Conservation (phyloP, 306 rosid genomes). For the Pachyrhizus erosus region DNA sequence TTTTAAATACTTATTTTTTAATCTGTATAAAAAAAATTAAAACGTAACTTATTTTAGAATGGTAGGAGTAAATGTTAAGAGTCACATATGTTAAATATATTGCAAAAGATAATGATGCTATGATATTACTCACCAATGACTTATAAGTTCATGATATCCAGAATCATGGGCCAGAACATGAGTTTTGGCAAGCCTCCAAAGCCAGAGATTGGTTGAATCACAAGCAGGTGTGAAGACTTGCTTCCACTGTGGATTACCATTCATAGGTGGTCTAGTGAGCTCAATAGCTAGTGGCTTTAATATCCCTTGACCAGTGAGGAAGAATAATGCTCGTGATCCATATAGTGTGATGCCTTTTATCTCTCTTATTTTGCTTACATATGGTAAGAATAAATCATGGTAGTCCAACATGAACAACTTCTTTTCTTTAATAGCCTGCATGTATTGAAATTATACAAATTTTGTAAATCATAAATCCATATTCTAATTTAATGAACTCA, state of each 20-base stretch:
- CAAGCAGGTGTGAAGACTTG: slow-evolving; percentile 37
- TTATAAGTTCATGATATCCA: slow-evolving; percentile 19
- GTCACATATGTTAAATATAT: too few relatives aligned
- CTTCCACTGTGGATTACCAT: slow-evolving; percentile 47
- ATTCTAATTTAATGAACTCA: neutral
- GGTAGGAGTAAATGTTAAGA: too few relatives aligned
- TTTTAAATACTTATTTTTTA: too few relatives aligned
- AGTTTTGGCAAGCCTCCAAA: slow-evolving; percentile 39
- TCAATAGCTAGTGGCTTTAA: slow-evolving; percentile 51
- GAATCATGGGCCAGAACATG: slow-evolving; percentile 22
- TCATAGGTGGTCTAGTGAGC: slow-evolving; percentile 35
- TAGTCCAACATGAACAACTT: slow-evolving; percentile 48
- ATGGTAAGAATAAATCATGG: slow-evolving; percentile 49
- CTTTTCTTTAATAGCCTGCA: slow-evolving; percentile 44
- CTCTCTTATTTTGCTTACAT: slow-evolving; percentile 47
- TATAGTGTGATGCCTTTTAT: slow-evolving; percentile 39
- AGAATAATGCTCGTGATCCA: slow-evolving; percentile 49
- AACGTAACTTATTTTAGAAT: too few relatives aligned
- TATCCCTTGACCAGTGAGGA: slow-evolving; percentile 42
- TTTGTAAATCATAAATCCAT: too few relatives aligned
- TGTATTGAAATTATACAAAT: neutral
- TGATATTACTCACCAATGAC: slow-evolving; percentile 1
- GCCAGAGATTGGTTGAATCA: slow-evolving; percentile 40
- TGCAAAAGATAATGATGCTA: neutral
- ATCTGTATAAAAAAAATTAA: too few relatives aligned